Conservation (phyloP, 768 basidiomycete species). For the Pholiota molesta region DNA sequence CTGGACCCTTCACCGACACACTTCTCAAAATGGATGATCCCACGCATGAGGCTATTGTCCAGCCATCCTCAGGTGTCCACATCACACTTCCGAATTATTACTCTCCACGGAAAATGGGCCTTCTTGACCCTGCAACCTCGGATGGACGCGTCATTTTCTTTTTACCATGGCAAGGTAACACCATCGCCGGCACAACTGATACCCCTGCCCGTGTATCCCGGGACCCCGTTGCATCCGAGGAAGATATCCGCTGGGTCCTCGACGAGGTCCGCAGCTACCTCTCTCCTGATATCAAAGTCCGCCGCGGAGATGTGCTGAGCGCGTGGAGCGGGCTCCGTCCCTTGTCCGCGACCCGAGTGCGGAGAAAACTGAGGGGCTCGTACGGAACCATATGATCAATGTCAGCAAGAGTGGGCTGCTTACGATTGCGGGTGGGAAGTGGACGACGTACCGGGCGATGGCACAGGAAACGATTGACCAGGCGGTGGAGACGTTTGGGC, state of each 20-base stretch:
- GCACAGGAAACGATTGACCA: conserved; percentile 92
- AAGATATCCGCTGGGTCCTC: conserved; percentile 96
- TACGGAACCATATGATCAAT: conserved; percentile 92
- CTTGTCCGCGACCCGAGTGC: conserved; percentile 79
- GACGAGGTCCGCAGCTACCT: conserved; percentile 92
- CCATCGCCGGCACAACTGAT: conserved; percentile 97
- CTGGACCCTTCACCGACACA: conserved; percentile 90
- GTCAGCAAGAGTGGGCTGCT: conserved; percentile 80
- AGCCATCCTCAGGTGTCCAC: conserved; percentile 91
- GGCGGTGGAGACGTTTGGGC: conserved; percentile 77
- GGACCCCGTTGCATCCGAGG: conserved; percentile 84
- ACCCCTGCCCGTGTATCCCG: conserved; percentile 69
- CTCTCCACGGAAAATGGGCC: conserved; percentile 91
- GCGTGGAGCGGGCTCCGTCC: conserved; percentile 95
- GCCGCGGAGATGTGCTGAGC: conserved; percentile 91
- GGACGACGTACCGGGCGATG: conserved; percentile 98
- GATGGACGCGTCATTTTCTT: conserved; percentile 99
- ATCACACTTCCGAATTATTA: conserved; percentile 98
- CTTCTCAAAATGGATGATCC: conserved; percentile 83
- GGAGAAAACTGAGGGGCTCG: conserved; percentile 80
- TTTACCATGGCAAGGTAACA: conserved; percentile 97
- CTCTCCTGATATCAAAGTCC: conserved; percentile 89
- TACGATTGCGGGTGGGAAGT: conserved; percentile 97
- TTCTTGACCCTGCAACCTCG: conserved; percentile 92
- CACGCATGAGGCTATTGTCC: conserved; percentile 81